phyloP scores from a whole-genome alignment of 306 rosid genomes.

The Vigna angularis region DNA sequence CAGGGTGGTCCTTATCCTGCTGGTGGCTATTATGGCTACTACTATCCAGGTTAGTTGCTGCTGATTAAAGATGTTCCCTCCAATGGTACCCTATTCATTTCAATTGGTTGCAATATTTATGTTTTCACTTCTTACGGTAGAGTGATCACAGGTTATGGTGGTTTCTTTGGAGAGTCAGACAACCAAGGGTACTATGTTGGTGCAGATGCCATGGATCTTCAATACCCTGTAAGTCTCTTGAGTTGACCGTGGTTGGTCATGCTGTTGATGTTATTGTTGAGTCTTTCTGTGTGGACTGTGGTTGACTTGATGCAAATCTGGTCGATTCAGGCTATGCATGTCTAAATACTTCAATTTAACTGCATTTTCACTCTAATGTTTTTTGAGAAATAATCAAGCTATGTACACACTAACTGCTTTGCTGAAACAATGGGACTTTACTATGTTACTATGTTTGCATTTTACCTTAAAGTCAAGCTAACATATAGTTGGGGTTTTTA shows the following conservation, averaged over 20 bases:
- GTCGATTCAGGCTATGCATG: slow-evolving; percentile 10
- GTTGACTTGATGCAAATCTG: slow-evolving; percentile 37
- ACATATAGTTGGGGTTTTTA: background rate
- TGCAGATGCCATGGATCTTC: slow-evolving; percentile 62
- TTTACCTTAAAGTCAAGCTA: slow-evolving; percentile 5
- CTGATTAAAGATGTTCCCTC: slow-evolving; percentile 25
- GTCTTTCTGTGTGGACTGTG: slow-evolving; percentile 26
- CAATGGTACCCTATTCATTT: slow-evolving; percentile 21
- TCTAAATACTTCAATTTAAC: slow-evolving; percentile 21
- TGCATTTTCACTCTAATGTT: slow-evolving; percentile 21
- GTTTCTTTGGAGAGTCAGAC: slow-evolving; percentile 63
- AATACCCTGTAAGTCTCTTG: slow-evolving; percentile 71
- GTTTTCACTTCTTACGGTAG: slow-evolving; percentile 56
- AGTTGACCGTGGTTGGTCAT: background rate
- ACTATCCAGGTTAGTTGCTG: slow-evolving; percentile 73
- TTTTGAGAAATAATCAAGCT: background rate
- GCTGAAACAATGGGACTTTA: slow-evolving; percentile 3
- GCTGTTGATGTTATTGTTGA: background rate
- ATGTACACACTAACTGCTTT: slow-evolving; percentile 12
- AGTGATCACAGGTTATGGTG: slow-evolving; percentile 73
- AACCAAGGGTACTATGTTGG: slow-evolving; percentile 74
- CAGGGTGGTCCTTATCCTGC: slow-evolving; percentile 50
- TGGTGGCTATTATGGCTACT: slow-evolving; percentile 67
- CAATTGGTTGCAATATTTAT: slow-evolving; percentile 49
- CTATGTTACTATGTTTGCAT: background rate